Conservation (phyloP, 2,329 filamentous ascomycete genomes). For the Fusarium succisae region DNA sequence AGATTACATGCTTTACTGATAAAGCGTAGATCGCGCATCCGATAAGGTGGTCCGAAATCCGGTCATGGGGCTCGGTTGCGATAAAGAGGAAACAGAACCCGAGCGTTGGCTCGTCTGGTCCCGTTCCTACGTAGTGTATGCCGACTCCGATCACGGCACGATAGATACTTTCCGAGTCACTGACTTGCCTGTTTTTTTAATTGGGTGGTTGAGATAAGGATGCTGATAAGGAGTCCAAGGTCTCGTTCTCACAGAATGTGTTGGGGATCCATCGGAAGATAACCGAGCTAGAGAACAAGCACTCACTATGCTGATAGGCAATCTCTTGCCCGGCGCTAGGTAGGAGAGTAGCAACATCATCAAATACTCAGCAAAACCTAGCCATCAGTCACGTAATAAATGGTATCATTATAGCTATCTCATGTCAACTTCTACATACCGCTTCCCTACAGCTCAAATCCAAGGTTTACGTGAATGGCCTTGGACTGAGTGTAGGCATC, state of each 20-base stretch:
- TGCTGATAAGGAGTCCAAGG: background rate
- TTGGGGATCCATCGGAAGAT: background rate
- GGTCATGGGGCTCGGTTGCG: constrained; percentile 7
- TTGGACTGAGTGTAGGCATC: constrained; percentile 43
- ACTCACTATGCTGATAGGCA: background rate
- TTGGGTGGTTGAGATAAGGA: background rate
- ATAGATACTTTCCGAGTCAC: background rate
- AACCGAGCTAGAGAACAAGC: background rate
- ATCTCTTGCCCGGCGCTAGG: too few relatives aligned
- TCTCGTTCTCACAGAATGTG: background rate
- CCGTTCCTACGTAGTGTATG: background rate
- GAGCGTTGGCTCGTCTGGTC: background rate
- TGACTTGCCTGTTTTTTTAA: background rate
- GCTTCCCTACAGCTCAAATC: constrained; percentile 16
- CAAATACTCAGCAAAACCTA: background rate
- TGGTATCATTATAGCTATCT: constrained; percentile 17
- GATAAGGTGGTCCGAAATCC: background rate
- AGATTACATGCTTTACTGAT: background rate
- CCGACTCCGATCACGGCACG: background rate
- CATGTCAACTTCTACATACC: background rate
- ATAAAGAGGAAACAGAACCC: constrained; percentile 22
- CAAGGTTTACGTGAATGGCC: constrained; percentile 40
- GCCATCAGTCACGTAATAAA: background rate
- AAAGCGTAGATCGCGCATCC: background rate
- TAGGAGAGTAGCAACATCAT: too few relatives aligned